Evolutionary conservation across 139 green algal genomes (phyloP), one percentile per base, ranked within the genome.

Genomic region (Closterium sp.): DNA sequence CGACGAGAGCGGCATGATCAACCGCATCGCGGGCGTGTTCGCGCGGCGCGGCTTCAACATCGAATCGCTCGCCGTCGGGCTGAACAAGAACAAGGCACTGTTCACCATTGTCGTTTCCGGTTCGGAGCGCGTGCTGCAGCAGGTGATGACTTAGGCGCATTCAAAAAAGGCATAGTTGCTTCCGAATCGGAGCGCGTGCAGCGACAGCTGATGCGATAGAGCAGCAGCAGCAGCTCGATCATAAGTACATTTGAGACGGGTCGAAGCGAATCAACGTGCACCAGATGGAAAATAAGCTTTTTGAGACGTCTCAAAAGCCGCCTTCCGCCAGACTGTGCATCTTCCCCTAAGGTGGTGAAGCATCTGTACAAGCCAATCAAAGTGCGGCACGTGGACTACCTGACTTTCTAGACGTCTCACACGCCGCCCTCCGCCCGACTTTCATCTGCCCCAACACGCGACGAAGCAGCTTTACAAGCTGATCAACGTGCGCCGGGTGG

Each of bases 1-100:
- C 0, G 98, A 99, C 93, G 98, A 99, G 94, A 94, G 96, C n/a
- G 98, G 98, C 34, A 96, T 99, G 62, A 99, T 99, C 95, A 99
- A 99, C 95, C 96, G 98, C 24, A 98, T 99, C 7, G 97, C 98
- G 9, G 98, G 98, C 70, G 98, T 99, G 31, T 99, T 99, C 94
- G 98, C 97, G 13, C 85, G 94, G 30, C 90, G 95, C 42, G 95
- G 95, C 45, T 96, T 93, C 84, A 99, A 99, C 96, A 99, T 99
- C 89, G 98, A 99, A 91, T 98, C 96, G 1, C 94, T 99, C 79
- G 98, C 98, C 1, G 98, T 99, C 31, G 98, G 98, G 0, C 95
- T 99, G 32, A 99, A 97, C 91, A 92, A 96, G 21, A 97, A 99
- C 95, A 98, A 98, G 94, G 98, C 98, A 0, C 95, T 99, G 28